Conservation (phyloP, 371 early-diverging fungal species). For the Lichtheimia ornata region DNA sequence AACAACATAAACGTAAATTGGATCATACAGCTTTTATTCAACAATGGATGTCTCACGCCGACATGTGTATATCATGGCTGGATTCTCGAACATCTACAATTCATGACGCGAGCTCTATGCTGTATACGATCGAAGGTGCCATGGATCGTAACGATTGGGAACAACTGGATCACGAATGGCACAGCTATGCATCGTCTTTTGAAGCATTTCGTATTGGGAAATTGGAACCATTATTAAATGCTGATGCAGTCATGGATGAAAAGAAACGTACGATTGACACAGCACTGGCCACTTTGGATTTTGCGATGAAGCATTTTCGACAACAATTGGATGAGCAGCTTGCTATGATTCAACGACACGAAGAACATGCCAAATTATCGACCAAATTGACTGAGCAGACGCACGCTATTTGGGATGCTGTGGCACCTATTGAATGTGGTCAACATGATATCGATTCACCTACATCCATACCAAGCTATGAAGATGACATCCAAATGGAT, state of each 20-base stretch:
- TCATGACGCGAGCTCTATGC: background rate
- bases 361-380: background rate
- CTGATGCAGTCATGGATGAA: too few relatives aligned
- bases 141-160: background rate
- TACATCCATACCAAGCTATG: too few relatives aligned
- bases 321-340: background rate
- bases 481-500: too few relatives aligned
- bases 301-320: background rate
- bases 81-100: background rate
- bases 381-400: background rate
- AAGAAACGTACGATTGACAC: too few relatives aligned
- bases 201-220: background rate
- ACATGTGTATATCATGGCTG: background rate
- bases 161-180: constrained; percentile 4
- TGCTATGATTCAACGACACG: background rate
- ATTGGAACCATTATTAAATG: background rate
- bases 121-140: too few relatives aligned
- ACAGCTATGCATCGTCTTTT: background rate
- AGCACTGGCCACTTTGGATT: too few relatives aligned
- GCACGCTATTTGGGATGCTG: background rate
- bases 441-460: background rate
- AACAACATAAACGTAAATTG: background rate
- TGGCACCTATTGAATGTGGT: constrained; percentile 1
- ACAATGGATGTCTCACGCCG: background rate
- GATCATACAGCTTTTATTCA: background rate